Base-by-base conservation (phyloP, 2,329 filamentous ascomycete genomes). In the Orbilia ellipsospora region DNA sequence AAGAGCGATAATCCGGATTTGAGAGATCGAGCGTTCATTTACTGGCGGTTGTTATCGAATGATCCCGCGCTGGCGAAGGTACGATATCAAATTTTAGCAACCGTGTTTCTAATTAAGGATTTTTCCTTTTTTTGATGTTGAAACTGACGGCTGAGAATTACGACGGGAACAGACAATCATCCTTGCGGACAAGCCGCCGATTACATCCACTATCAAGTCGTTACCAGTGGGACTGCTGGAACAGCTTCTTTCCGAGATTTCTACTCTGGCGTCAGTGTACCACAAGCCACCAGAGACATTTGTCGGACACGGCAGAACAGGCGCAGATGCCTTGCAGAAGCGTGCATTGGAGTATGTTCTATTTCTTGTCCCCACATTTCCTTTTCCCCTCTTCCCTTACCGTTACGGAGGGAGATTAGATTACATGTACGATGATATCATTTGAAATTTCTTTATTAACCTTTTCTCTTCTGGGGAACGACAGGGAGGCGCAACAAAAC, bases 241-340 rank as follows among this genome's bases (percentile, higher is more conserved):
- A 77, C 90, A 93, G 82, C 89, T 99, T n/a, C 88, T 99, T 7
- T 87, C 87, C 8, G 94, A 99, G 82, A 88, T 99, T 36, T 98
- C 94, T 12, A 97, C 95, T 8, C 88, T 99, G 31, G 93, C 95
- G 6, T 98, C 94, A 0, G 95, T 99, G 20, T 99, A 99, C 84
- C 95, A 99, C 88, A 98, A 97, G 84, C 94, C 94, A 7, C 94
- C 95, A 52, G 93, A 96, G 86, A 93, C 94, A n/a, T 99, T 99
- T 83, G 90, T 99, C 70, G 95, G 95, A 79, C 93, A 96, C 83
- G 95, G 95, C 50, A 90, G 94, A 52, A 97, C 92, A 79, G 95
- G 94, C 44, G 94, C 95, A 57, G 94, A 97, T 82, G 93, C 92
- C 75, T 93, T 99, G 80, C 95, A 98, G 83, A 90, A 91, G 78